These are phyloP conservation scores for Macrophomina phaseolina DNA, from an alignment of 2,329 filamentous ascomycete genomes.

Conservation along the genomic window DNA sequence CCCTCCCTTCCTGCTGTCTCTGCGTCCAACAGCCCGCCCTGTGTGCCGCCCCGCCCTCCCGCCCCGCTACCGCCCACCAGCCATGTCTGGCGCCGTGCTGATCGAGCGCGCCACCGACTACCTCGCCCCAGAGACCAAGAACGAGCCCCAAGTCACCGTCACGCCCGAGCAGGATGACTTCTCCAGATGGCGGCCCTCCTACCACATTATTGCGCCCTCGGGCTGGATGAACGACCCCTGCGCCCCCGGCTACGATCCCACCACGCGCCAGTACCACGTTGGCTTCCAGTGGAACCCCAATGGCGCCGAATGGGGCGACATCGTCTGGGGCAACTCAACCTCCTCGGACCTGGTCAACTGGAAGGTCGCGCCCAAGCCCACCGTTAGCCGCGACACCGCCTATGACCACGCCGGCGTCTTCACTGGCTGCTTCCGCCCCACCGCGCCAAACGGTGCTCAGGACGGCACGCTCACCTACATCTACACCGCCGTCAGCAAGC, in stretches of 20 bases:
- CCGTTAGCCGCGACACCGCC: slow-evolving; percentile 39
- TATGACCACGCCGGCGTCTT: slow-evolving; percentile 52
- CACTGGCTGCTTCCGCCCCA: slow-evolving; percentile 43
- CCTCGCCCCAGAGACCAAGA: not conserved
- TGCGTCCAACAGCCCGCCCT: not conserved
- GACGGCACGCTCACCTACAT: slow-evolving; percentile 43
- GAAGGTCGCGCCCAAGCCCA: slow-evolving; percentile 32
- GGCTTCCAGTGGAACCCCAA: slow-evolving; percentile 53
- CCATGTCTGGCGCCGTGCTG: slow-evolving; percentile 14
- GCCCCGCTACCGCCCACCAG: not conserved
- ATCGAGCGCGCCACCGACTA: slow-evolving; percentile 12
- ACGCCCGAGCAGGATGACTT: not conserved
- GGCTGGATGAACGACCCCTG: slow-evolving; percentile 55
- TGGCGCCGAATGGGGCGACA: slow-evolving; percentile 50
- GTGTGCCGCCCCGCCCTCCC: not conserved
- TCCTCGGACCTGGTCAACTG: slow-evolving; percentile 49
- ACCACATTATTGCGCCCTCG: slow-evolving; percentile 44
- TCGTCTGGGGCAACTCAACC: slow-evolving; percentile 50
- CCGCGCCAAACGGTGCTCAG: slow-evolving; percentile 36
- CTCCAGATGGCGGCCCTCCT: slow-evolving; percentile 30
- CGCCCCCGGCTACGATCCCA: slow-evolving; percentile 48
- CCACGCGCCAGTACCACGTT: slow-evolving; percentile 48
- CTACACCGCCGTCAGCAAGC: slow-evolving; percentile 49
- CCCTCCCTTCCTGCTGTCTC: not conserved
- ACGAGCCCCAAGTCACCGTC: not conserved